Evolutionary conservation across 352 stramenopile genomes (phyloP).

Genomic region (Pythium rhizo-oryzae): DNA sequence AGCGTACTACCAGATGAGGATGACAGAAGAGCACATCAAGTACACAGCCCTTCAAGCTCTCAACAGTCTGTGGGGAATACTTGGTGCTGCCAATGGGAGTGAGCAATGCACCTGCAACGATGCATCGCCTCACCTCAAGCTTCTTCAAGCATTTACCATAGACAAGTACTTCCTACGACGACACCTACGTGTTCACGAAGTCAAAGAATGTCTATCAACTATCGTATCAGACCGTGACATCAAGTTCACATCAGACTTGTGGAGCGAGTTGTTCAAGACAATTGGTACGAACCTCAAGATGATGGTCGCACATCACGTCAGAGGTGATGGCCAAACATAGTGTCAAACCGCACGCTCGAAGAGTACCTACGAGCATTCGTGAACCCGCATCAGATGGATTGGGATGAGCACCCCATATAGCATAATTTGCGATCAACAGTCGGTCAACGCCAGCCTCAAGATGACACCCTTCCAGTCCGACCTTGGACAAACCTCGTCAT

Average conservation of each 20-base stretch:
- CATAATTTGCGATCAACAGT: constrained; percentile 1
- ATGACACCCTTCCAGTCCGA: not conserved
- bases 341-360: not conserved
- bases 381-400: not conserved
- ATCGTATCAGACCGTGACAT: not conserved
- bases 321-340: not conserved
- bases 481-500: not conserved
- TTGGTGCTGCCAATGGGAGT: too few relatives aligned
- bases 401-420: not conserved
- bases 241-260: not conserved
- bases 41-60: too few relatives aligned
- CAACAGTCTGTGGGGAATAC: too few relatives aligned
- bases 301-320: not conserved
- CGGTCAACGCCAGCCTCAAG: not conserved
- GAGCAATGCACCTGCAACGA: constrained; percentile 10
- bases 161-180: constrained; percentile 24
- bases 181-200: constrained; percentile 30
- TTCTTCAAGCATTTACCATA: constrained; percentile 12
- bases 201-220: not conserved
- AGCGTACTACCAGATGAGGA: too few relatives aligned
- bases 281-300: constrained; percentile 4
- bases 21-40: too few relatives aligned
- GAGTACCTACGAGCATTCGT: constrained; percentile 1
- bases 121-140: constrained; percentile 25
- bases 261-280: constrained; percentile 1